These are phyloP conservation scores for Neurospora intermedia DNA, from an alignment of 495 filamentous ascomycete genomes.

Conservation along the genomic window DNA sequence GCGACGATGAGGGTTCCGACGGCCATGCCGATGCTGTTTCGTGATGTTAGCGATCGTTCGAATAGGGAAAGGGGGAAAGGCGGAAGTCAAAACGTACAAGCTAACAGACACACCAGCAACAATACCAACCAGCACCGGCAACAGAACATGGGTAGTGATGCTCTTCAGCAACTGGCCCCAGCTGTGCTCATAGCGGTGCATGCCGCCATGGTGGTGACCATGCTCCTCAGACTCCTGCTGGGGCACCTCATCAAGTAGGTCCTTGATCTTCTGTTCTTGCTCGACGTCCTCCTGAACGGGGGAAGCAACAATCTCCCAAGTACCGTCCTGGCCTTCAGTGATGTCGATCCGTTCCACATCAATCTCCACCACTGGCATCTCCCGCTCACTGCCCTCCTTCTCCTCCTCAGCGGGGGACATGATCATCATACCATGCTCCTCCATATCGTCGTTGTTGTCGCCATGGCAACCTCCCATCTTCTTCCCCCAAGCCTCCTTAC, in stretches of 20 bases:
- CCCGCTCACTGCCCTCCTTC: not conserved
- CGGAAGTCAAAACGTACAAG: constrained; percentile 28
- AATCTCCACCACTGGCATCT: not conserved
- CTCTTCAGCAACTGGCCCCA: constrained; percentile 35
- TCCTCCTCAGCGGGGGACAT: too few relatives aligned
- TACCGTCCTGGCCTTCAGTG: not conserved
- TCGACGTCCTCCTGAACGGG: not conserved
- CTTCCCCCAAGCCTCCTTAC: constrained; percentile 14
- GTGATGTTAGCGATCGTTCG: not conserved
- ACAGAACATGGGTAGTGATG: constrained; percentile 37
- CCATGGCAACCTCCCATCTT: not conserved
- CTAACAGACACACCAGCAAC: constrained; percentile 41
- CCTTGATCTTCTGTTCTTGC: not conserved
- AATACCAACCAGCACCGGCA: constrained; percentile 42
- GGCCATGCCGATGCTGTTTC: constrained; percentile 37
- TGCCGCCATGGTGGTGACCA: constrained; percentile 8
- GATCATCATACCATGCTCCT: too few relatives aligned
- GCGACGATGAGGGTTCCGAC: constrained; percentile 37
- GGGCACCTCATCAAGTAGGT: not conserved
- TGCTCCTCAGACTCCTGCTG: not conserved
- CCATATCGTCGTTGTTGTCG: too few relatives aligned
- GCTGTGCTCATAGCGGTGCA: constrained; percentile 18
- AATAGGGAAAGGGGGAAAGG: not conserved
- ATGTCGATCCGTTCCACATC: not conserved
- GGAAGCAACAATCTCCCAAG: not conserved